phyloP scores from a whole-genome alignment of 345 rosid species.

The Eucalyptus viminalis region DNA sequence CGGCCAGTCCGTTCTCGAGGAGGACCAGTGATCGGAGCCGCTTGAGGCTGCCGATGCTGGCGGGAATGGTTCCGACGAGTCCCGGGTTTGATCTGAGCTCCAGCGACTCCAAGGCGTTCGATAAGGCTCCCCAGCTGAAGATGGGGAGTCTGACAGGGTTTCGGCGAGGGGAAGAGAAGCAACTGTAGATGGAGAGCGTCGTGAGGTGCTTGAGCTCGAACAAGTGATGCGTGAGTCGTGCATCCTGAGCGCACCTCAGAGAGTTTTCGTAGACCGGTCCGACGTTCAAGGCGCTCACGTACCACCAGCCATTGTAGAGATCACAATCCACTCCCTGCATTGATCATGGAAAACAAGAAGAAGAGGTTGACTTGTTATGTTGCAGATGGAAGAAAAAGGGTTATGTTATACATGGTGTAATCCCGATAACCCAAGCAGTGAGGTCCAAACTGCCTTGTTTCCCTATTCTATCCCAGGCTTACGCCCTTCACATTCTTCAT shows the following conservation, averaged over 20 bases:
- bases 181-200: slow-evolving; percentile 13
- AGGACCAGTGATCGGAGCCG: slow-evolving; percentile 12
- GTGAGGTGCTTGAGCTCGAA: slow-evolving; percentile 13
- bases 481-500: neutral
- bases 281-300: slow-evolving; percentile 7
- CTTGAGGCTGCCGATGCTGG: slow-evolving; percentile 3
- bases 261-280: slow-evolving; percentile 25
- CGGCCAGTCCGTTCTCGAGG: slow-evolving; percentile 16
- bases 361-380: neutral
- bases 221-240: slow-evolving; percentile 8
- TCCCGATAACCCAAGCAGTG: neutral
- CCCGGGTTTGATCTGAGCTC: slow-evolving; percentile 24
- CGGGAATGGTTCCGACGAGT: slow-evolving; percentile 11
- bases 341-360: neutral
- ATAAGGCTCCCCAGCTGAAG: slow-evolving; percentile 10
- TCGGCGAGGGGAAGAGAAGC: slow-evolving; percentile 6
- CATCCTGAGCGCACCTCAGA: slow-evolving; percentile 1
- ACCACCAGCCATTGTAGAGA: slow-evolving; percentile 12
- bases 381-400: neutral
- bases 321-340: slow-evolving; percentile 29
- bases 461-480: neutral
- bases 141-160: slow-evolving; percentile 2
- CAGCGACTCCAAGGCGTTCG: slow-evolving; percentile 2
- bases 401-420: neutral
- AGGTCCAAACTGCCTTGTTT: neutral